Evolutionary conservation across 2,329 filamentous ascomycete genomes (phyloP).

Genomic region (Helotiales sp.): DNA sequence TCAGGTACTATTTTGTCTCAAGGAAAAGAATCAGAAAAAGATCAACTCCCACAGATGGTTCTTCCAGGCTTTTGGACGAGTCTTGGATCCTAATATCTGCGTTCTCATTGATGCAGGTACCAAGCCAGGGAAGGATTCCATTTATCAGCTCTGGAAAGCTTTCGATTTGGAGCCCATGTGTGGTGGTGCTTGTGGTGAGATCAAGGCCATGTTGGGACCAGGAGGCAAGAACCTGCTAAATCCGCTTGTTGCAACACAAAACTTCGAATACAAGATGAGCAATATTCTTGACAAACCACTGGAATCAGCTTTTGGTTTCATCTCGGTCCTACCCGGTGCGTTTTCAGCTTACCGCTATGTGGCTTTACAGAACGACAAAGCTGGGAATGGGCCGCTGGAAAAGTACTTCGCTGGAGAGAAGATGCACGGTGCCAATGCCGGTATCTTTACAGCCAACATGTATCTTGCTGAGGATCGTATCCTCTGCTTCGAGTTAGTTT

Average conservation of each 20-base stretch:
- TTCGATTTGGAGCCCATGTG: slow-evolving; percentile 98
- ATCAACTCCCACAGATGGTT: slow-evolving; percentile 99
- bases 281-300: slow-evolving; percentile 98
- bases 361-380: slow-evolving; percentile 95
- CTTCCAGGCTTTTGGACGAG: slow-evolving; percentile 92
- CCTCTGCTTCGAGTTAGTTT: slow-evolving; percentile 96
- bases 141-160: slow-evolving; percentile 98
- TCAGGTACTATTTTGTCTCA: slow-evolving; percentile 95
- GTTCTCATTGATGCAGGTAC: slow-evolving; percentile 96
- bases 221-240: slow-evolving; percentile 87
- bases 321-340: slow-evolving; percentile 92
- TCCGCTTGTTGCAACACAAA: slow-evolving; percentile 91
- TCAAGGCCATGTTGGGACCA: slow-evolving; percentile 92
- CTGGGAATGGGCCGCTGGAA: slow-evolving; percentile 85
- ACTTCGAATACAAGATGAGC: slow-evolving; percentile 99
- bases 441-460: slow-evolving; percentile 99
- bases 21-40: slow-evolving; percentile 99
- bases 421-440: slow-evolving; percentile 83
- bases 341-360: slow-evolving; percentile 98
- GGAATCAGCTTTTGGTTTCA: slow-evolving; percentile 97
- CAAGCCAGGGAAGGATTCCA: slow-evolving; percentile 87
- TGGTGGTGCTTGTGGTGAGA: slow-evolving; percentile 95
- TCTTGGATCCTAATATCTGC: slow-evolving; percentile 94
- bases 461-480: slow-evolving; percentile 98
- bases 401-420: slow-evolving; percentile 98